Evolutionary conservation across 441 rosid species (phyloP).

Genomic region (Arabidopsis lyrata): DNA sequence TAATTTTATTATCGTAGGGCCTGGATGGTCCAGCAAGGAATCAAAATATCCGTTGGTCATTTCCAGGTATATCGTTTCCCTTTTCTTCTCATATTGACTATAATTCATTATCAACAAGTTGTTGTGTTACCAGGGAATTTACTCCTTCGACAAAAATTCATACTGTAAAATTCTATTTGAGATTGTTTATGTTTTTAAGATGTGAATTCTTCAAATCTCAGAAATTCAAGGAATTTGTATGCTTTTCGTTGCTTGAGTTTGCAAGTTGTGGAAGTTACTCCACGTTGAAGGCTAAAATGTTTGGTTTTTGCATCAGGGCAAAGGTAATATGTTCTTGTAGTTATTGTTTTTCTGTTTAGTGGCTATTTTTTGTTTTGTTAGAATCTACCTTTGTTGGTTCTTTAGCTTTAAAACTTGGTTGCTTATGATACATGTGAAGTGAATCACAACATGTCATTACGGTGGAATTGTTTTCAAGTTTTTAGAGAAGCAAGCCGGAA

Average conservation of each 20-base stretch:
- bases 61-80: too few relatives aligned
- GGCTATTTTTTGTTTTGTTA: neutral
- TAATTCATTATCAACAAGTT: too few relatives aligned
- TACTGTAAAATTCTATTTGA: too few relatives aligned
- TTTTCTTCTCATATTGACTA: too few relatives aligned
- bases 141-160: too few relatives aligned
- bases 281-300: conserved; percentile 25
- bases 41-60: too few relatives aligned
- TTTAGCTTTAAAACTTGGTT: neutral
- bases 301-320: conserved; percentile 34
- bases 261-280: neutral
- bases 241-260: conserved; percentile 40
- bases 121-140: too few relatives aligned
- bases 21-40: too few relatives aligned
- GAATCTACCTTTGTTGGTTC: neutral
- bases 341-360: neutral
- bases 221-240: conserved; percentile 22
- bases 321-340: conserved; percentile 42
- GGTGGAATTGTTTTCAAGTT: conserved; percentile 40
- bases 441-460: conserved; percentile 37
- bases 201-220: neutral
- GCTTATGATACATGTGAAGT: neutral
- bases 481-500: conserved; percentile 40
- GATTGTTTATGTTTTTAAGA: too few relatives aligned
- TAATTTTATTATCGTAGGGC: too few relatives aligned